Base-by-base conservation (phyloP, 257 asterid species). In the Anisodus acutangulus region DNA sequence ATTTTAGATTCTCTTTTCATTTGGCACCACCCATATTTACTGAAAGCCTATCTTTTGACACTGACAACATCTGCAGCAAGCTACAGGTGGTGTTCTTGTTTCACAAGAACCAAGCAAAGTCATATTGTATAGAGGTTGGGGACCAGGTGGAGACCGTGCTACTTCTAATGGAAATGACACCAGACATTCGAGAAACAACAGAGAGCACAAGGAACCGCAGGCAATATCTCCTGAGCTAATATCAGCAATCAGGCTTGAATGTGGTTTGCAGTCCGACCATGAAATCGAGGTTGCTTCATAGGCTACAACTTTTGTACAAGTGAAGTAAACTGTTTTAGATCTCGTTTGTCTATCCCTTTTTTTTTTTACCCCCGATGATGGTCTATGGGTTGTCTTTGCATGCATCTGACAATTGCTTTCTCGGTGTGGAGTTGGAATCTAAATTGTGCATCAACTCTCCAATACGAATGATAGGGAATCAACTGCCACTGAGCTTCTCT, bases 81-180 rank as follows among this genome's bases (percentile, higher is more conserved):
- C 96, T 13, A 97, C 98, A 1, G 97, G 98, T 71, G 94, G 94
- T 3, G 84, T 92, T 82, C 92, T 97, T 58, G 99, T 97, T 78
- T 97, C 98, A 60, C 98, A 92, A 84, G 99, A 97, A 89, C 97
- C 99, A 37, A 95, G 94, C 91, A 95, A 97, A 88, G 93, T 97
- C 86, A 97, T 97, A 83, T 95, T 97, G 82, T 97, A 93, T 86
- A 90, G 98, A 86, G 98, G 97, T n/a, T 94, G 96, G 95, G 97
- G 91, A 54, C 87, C 93, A 71, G 95, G 83, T 64, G 76, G 86
- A 71, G 88, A 89, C 68, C 70, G 85, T 11, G 84, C 55, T 87
- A 72, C 53, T 70, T 78, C 87, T 39, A 83, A 80, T 80, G 84
- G 78, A 74, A 85, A 74, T 55, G 45, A 10, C 19, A 72, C 43